Evolutionary conservation across 2,329 filamentous ascomycete species (phyloP).

Genomic region (Epichloe gansuensis): DNA sequence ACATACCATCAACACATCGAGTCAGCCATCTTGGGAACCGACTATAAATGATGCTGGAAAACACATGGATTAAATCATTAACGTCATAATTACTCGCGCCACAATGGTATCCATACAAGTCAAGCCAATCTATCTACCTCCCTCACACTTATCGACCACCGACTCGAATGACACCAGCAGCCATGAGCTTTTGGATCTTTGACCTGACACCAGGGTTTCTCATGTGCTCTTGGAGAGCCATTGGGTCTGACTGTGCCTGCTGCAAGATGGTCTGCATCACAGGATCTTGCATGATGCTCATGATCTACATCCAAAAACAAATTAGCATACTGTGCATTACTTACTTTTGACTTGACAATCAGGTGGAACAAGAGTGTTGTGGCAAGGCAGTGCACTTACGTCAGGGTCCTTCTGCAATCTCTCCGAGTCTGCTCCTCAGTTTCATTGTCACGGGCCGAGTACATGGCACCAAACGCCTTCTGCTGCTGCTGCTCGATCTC

Average conservation of each 20-base stretch:
- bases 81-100: conserved; percentile 4
- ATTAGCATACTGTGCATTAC: neutral
- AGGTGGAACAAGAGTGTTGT: neutral
- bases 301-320: conserved; percentile 44
- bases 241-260: conserved; percentile 88
- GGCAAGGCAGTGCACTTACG: conserved; percentile 37
- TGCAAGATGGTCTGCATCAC: conserved; percentile 97
- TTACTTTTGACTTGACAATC: neutral
- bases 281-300: conserved; percentile 84
- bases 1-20: neutral
- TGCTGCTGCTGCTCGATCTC: conserved; percentile 93
- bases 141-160: conserved; percentile 30
- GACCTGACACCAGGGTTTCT: conserved; percentile 72
- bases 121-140: neutral
- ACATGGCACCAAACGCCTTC: conserved; percentile 86
- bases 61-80: neutral
- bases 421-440: conserved; percentile 92
- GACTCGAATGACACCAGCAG: conserved; percentile 80
- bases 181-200: conserved; percentile 92
- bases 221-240: conserved; percentile 93
- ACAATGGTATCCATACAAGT: conserved; percentile 8
- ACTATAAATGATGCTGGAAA: neutral
- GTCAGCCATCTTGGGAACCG: neutral
- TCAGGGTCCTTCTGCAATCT: conserved; percentile 84
- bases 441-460: conserved; percentile 81